phyloP scores from a whole-genome alignment of 805 yeast genomes.

The Diddensiella transvaalensis region DNA sequence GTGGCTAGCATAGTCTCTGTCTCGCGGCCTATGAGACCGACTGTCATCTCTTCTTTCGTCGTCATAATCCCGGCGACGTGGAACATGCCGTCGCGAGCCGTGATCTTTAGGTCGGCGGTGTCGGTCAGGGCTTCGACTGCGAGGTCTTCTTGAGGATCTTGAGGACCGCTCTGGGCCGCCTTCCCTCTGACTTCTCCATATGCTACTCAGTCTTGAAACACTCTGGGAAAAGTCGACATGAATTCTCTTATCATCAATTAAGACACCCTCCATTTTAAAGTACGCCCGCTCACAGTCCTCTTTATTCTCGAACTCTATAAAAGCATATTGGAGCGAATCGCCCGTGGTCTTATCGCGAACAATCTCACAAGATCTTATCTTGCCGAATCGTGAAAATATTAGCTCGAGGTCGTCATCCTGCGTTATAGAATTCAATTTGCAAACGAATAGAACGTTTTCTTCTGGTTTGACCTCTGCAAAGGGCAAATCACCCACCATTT shows the following conservation, averaged over 20 bases:
- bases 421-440: conserved; percentile 62
- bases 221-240: conserved; percentile 69
- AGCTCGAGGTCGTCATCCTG: conserved; percentile 50
- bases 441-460: conserved; percentile 58
- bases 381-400: conserved; percentile 62
- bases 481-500: conserved; percentile 61
- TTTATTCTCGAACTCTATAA: conserved; percentile 50
- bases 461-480: conserved; percentile 56
- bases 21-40: no score
- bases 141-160: no score
- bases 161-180: no score
- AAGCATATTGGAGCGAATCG: conserved; percentile 57
- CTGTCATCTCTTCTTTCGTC: no score
- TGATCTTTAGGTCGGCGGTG: no score
- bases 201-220: conserved; percentile 30
- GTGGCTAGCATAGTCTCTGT: no score
- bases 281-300: conserved; percentile 60
- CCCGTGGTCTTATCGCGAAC: conserved; percentile 47
- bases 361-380: conserved; percentile 48
- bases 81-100: no score
- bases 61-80: no score
- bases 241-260: conserved; percentile 61
- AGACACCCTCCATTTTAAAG: conserved; percentile 54
- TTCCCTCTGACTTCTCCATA: no score
- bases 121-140: no score